phyloP scores from a whole-genome alignment of 441 rosid genomes.

The Capsella rubella region DNA sequence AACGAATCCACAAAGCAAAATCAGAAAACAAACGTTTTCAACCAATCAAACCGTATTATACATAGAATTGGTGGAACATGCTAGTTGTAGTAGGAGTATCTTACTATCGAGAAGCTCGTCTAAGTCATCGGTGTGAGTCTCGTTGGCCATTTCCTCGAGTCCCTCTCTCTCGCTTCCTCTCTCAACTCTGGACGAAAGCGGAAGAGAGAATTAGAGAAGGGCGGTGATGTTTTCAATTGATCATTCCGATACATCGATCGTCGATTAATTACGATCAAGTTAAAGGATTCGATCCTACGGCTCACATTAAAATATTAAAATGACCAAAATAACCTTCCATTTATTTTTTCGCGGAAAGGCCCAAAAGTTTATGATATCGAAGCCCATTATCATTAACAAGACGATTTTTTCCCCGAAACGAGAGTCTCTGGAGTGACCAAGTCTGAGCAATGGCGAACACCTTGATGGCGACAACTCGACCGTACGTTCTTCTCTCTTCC shows the following conservation, averaged over 20 bases:
- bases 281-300: too few relatives aligned
- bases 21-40: neutral
- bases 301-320: too few relatives aligned
- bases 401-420: too few relatives aligned
- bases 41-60: neutral
- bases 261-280: too few relatives aligned
- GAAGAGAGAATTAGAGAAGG: neutral
- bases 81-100: neutral
- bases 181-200: conserved; percentile 8
- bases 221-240: too few relatives aligned
- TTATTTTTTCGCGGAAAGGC: too few relatives aligned
- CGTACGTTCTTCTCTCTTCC: conserved; percentile 50
- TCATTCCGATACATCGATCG: too few relatives aligned
- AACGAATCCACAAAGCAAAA: neutral
- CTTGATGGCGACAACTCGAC: conserved; percentile 56
- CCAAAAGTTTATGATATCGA: too few relatives aligned
- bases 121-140: conserved; percentile 71
- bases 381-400: too few relatives aligned
- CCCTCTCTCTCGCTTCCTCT: conserved; percentile 1
- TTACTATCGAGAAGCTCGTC: conserved; percentile 95
- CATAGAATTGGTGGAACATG: neutral
- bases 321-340: too few relatives aligned
- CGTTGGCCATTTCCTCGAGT: conserved; percentile 52
- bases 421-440: neutral
- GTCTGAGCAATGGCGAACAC: conserved; percentile 53